Percentiles rank a stretch among this genome's conserved stretches.
These are phyloP conservation scores for Blastocystis sp. DNA, from an alignment of 352 stramenopile genomes.

Conservation along the genomic window DNA sequence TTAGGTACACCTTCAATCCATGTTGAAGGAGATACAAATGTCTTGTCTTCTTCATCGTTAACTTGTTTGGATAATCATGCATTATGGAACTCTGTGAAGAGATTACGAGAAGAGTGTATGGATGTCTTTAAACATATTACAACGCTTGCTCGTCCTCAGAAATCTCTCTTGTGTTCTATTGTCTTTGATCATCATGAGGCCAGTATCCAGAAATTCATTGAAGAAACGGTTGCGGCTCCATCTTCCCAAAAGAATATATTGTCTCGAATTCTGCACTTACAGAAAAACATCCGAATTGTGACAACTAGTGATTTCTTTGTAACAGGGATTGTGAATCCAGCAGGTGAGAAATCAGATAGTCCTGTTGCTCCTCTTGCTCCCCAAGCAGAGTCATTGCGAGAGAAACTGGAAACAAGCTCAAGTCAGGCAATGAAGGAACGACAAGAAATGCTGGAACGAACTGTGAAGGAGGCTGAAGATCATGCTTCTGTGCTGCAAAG, in stretches of 20 bases:
- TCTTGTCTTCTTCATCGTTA: background rate
- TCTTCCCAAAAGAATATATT: background rate
- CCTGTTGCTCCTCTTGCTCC: too few species aligned
- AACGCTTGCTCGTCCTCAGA: background rate
- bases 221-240: background rate
- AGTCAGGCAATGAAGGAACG: background rate
- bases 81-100: background rate
- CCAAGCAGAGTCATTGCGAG: background rate
- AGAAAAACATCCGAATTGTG: background rate
- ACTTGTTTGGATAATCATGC: constrained; percentile 30
- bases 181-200: background rate
- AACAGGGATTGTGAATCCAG: constrained; percentile 17
- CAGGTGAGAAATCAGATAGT: background rate
- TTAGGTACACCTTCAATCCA: background rate
- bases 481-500: background rate
- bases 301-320: constrained; percentile 9
- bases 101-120: constrained; percentile 12
- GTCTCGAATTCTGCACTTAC: background rate
- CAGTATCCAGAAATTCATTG: background rate
- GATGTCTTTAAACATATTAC: constrained; percentile 16
- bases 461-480: background rate
- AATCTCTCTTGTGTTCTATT: background rate
- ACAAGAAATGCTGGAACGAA: background rate
- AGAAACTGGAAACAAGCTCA: background rate
- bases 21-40: background rate